Evolutionary conservation across 108 stramenopile genomes (phyloP).

Genomic region (Cyclotella choctawhatcheeana): DNA sequence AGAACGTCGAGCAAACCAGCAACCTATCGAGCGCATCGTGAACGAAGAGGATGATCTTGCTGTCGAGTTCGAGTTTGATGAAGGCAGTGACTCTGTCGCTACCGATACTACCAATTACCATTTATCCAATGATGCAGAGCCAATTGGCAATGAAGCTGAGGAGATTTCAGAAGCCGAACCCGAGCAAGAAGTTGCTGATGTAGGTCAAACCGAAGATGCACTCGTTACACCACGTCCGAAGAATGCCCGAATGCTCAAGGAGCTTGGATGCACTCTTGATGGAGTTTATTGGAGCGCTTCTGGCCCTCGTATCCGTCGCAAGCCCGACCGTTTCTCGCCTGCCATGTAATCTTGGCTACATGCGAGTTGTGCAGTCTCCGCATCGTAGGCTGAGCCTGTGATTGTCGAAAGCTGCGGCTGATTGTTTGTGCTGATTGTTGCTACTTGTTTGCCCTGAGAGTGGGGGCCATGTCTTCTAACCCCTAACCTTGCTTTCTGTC

Average conservation of each 20-base stretch:
- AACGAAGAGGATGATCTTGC: not conserved
- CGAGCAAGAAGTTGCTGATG: not conserved
- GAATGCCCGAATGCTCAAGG: not conserved
- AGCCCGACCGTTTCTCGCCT: not conserved
- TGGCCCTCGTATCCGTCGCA: not conserved
- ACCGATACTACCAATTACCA: not conserved
- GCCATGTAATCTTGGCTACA: not conserved
- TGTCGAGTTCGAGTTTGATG: not conserved
- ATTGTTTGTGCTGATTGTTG: not conserved
- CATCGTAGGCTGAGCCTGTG: not conserved
- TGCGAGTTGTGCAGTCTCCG: not conserved
- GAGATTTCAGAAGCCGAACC: not conserved
- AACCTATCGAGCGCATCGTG: not conserved
- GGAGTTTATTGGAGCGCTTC: not conserved
- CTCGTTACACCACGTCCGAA: not conserved
- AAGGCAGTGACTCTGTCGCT: not conserved
- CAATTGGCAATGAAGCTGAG: not conserved
- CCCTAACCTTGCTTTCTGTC: not conserved
- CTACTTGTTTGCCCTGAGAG: not conserved
- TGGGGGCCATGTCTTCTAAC: not conserved
- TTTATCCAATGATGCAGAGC: not conserved
- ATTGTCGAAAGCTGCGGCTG: not conserved
- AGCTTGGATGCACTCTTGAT: not conserved
- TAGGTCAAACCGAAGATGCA: not conserved
- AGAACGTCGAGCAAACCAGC: not conserved